Conservation (phyloP, 139 green algal species). For the Haematococcus sp. region DNA sequence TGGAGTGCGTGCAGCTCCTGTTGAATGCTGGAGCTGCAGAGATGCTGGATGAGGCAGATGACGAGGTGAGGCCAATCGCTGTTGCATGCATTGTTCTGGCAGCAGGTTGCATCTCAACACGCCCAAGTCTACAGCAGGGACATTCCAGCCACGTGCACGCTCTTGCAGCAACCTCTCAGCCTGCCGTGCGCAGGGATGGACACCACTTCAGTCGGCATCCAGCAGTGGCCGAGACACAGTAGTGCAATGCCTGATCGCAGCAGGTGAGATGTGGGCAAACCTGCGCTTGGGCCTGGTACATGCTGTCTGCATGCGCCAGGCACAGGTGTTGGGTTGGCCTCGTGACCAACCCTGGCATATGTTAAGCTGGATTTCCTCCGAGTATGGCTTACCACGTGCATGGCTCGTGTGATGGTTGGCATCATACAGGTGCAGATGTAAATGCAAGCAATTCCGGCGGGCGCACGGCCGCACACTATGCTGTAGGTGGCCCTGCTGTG, state of each 20-base stretch:
- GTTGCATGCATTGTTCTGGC: not conserved
- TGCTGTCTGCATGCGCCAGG: conserved; percentile 11
- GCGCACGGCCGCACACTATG: conserved; percentile 68
- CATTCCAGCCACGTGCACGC: too few species aligned
- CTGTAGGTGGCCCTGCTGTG: conserved; percentile 31
- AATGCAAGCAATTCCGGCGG: conserved; percentile 43
- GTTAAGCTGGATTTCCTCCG: too few species aligned
- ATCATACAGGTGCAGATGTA: conserved; percentile 47
- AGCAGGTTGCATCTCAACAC: too few species aligned
- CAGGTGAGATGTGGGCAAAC: not conserved
- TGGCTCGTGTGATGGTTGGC: too few species aligned
- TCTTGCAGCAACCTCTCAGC: not conserved
- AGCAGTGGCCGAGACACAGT: conserved; percentile 52
- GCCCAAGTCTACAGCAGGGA: too few species aligned
- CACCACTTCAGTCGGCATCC: conserved; percentile 60
- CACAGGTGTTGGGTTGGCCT: too few species aligned
- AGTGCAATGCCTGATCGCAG: conserved; percentile 36
- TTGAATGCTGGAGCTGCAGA: conserved; percentile 25
- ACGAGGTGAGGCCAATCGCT: conserved; percentile 51
- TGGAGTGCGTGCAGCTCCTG: conserved; percentile 52
- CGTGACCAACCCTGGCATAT: too few species aligned
- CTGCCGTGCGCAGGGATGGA: conserved; percentile 54
- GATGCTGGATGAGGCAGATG: conserved; percentile 49
- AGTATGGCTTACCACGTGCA: too few species aligned
- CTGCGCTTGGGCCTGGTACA: not conserved